phyloP scores from a whole-genome alignment of 2,329 filamentous ascomycete species.

The Epichloe elymi region DNA sequence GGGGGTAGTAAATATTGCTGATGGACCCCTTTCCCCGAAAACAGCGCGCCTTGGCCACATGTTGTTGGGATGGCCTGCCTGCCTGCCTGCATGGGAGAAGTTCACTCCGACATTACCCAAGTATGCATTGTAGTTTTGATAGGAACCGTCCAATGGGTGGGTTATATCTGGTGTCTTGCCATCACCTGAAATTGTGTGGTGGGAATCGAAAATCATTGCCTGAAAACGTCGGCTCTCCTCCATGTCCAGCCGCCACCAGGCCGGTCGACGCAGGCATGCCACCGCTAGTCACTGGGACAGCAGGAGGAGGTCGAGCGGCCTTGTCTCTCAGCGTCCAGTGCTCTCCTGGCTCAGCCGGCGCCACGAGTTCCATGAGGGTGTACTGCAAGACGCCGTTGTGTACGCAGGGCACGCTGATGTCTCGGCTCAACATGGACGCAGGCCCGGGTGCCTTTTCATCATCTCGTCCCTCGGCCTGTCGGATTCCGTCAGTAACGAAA shows the following conservation, averaged over 20 bases:
- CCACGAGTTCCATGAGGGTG: slow-evolving; percentile 32
- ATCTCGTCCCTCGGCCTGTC: slow-evolving; percentile 37
- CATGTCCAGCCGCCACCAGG: slow-evolving; percentile 1
- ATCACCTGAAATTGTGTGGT: neutral
- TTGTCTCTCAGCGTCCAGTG: slow-evolving; percentile 23
- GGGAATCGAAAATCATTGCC: neutral
- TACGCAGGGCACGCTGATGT: slow-evolving; percentile 32
- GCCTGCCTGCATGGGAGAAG: neutral
- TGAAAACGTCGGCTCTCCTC: neutral
- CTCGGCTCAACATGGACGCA: slow-evolving; percentile 19
- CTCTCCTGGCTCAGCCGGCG: slow-evolving; percentile 22
- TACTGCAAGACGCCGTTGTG: slow-evolving; percentile 34
- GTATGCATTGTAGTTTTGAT: neutral
- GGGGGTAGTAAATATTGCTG: neutral
- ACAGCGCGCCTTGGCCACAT: neutral
- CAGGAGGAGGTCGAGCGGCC: slow-evolving; percentile 3
- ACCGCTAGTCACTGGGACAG: slow-evolving; percentile 5
- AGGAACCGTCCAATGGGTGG: neutral
- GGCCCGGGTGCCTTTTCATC: slow-evolving; percentile 19
- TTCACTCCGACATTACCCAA: neutral
- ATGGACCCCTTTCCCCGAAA: neutral
- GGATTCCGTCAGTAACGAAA: neutral
- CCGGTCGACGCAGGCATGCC: slow-evolving; percentile 2
- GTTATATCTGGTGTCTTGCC: too few species aligned
- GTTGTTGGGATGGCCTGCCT: neutral